Base-by-base conservation (phyloP, 2,329 filamentous ascomycete genomes). In the Claviceps paspali region DNA sequence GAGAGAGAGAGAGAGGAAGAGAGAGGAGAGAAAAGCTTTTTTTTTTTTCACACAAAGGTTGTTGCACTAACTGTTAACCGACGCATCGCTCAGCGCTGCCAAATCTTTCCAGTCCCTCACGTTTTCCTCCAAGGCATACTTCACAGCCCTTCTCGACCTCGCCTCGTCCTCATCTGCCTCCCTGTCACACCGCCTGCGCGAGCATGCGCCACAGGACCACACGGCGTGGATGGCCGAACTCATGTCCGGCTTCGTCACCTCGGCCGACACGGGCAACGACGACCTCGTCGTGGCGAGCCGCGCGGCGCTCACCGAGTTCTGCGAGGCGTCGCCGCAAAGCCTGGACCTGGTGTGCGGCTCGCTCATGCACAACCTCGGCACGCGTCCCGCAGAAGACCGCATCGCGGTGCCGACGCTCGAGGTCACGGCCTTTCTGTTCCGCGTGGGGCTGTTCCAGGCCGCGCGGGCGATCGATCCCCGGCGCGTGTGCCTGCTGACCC, bases 211-310 rank as follows among this genome's bases (percentile, higher is more conserved):
- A 47, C 12, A 23, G 19, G 31, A 50, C 47, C 1, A 49, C 48
- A 1, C 44, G 18, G 27, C 48, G 2, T 72, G 68, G 64, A 65
- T 64, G 49, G 54, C 60, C 1, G 61, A 63, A 34, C 60, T 87
- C 12, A 57, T 86, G 38, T 65, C 76, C 27, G 83, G 83, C 12
- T 71, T 73, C 40, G 71, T 82, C 10, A 81, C 75, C 6, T 84
- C 81, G 2, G 80, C 82, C 7, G 81, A 84, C 49, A 76, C 78
- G n/a, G 80, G 79, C 27, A 82, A 82, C 40, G 82, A 88, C 49
- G 73, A 80, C 26, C 64, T 88, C 1, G 70, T 87, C 18, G 74
- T 81, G 35, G 72, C 74, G 8, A 79, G 78, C 33, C 71, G 81
- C 22, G 64, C 69, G 1, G 80, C 79, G 0, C 63, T 91, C 1